Conservation (phyloP, 176 grass and related monocot species). For the Echinochloa phyllopogon region DNA sequence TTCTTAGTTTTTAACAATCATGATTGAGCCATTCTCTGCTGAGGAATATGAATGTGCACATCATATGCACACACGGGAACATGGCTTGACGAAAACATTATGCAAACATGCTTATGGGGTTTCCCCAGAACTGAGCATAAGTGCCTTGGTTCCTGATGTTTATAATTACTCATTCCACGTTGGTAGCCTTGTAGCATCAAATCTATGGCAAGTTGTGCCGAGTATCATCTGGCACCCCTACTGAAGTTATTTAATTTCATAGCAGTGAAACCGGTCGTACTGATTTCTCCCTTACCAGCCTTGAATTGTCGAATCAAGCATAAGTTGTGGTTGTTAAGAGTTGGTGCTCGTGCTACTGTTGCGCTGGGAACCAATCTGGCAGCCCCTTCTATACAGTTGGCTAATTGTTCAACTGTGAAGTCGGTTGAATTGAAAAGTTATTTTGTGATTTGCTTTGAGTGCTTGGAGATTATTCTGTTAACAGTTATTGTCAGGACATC, state of each 20-base stretch:
- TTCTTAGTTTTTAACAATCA: slow-evolving; percentile 16
- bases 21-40: background rate
- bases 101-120: background rate
- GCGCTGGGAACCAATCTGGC: background rate
- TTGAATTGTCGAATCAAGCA: background rate
- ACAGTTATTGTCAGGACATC: slow-evolving; percentile 16
- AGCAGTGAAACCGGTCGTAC: slow-evolving; percentile 10
- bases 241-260: background rate
- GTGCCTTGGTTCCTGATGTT: background rate
- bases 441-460: slow-evolving; percentile 8
- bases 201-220: background rate
- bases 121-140: slow-evolving; percentile 5
- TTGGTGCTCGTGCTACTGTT: slow-evolving; percentile 1
- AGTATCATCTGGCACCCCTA: background rate
- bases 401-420: background rate
- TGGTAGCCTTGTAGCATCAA: slow-evolving; percentile 1
- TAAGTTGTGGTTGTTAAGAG: background rate
- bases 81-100: background rate
- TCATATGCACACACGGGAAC: background rate
- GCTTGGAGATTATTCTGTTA: slow-evolving; percentile 36
- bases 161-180: background rate
- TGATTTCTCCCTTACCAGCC: background rate
- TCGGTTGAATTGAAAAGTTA: slow-evolving; percentile 35
- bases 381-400: background rate
- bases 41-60: background rate